A percentile compares a stretch with the other conserved stretches of the same genome.
Evolutionary conservation across 192 early-diverging fungal species (phyloP).

Genomic region (Pilobolus umbonatus): DNA sequence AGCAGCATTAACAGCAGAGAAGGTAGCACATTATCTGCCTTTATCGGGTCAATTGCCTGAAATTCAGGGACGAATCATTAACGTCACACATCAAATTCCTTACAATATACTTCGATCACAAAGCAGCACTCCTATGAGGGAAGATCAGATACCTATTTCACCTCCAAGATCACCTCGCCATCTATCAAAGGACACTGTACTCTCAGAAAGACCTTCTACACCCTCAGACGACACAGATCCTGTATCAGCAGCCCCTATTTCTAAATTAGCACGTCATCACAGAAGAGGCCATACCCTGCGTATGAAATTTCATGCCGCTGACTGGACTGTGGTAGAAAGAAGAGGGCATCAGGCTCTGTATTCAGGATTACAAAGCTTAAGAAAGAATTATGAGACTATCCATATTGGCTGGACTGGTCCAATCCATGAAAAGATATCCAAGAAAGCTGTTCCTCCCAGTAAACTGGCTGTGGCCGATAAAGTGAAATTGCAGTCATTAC

Average conservation of each 20-base stretch:
- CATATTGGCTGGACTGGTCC: constrained; percentile 77
- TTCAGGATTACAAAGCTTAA: constrained; percentile 76
- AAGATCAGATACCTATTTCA: constrained; percentile 12
- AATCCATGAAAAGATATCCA: constrained; percentile 41
- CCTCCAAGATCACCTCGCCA: background rate
- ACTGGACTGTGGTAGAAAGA: constrained; percentile 42
- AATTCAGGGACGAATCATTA: constrained; percentile 44
- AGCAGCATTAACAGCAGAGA: constrained; percentile 20
- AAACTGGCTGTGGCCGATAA: constrained; percentile 55
- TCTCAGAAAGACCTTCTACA: background rate
- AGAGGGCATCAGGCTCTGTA: constrained; percentile 89
- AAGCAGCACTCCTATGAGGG: background rate
- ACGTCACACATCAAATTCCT: constrained; percentile 55
- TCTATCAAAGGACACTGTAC: background rate
- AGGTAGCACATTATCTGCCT: constrained; percentile 23
- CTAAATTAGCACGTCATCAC: constrained; percentile 26
- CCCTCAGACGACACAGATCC: constrained; percentile 3
- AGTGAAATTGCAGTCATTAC: constrained; percentile 49
- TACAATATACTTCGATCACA: constrained; percentile 35
- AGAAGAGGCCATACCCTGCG: constrained; percentile 14
- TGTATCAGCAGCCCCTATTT: constrained; percentile 23
- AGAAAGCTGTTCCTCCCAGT: constrained; percentile 42
- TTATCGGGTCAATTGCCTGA: constrained; percentile 21
- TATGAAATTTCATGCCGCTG: constrained; percentile 27
- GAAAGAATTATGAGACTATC: constrained; percentile 52